Evolutionary conservation across 257 asterid species (phyloP).

Genomic region (Nicotiana attenuata): DNA sequence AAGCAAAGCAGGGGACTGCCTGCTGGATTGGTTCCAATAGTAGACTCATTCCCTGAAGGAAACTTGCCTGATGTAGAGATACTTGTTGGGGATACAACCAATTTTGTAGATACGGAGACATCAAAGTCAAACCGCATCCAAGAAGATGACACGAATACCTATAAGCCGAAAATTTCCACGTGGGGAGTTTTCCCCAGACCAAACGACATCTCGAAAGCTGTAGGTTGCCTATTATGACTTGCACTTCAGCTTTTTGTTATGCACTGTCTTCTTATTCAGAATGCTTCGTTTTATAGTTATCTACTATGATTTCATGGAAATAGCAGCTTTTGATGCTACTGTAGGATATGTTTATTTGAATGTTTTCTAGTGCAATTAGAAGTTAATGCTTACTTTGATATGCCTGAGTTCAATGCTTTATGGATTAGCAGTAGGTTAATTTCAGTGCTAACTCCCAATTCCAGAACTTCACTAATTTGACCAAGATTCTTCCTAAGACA

Average conservation of each 20-base stretch:
- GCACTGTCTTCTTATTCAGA: not conserved
- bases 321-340: not conserved
- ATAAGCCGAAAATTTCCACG: conserved; percentile 92
- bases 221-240: conserved; percentile 27
- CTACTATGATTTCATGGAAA: not conserved
- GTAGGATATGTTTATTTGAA: not conserved
- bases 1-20: conserved; percentile 65
- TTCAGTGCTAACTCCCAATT: not conserved
- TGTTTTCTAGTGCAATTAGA: not conserved
- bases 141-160: conserved; percentile 44
- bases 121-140: conserved; percentile 16
- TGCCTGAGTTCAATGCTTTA: not conserved
- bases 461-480: not conserved
- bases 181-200: conserved; percentile 99
- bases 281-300: not conserved
- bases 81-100: conserved; percentile 69
- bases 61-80: conserved; percentile 76
- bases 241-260: not conserved
- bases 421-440: not conserved
- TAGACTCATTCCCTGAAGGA: conserved; percentile 56
- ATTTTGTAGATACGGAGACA: conserved; percentile 36
- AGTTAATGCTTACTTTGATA: not conserved
- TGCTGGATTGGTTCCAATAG: conserved; percentile 63
- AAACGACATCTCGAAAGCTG: conserved; percentile 70
- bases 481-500: not conserved